Evolutionary conservation across 2,329 filamentous ascomycete species (phyloP).

Genomic region (Monosporascus sp.): DNA sequence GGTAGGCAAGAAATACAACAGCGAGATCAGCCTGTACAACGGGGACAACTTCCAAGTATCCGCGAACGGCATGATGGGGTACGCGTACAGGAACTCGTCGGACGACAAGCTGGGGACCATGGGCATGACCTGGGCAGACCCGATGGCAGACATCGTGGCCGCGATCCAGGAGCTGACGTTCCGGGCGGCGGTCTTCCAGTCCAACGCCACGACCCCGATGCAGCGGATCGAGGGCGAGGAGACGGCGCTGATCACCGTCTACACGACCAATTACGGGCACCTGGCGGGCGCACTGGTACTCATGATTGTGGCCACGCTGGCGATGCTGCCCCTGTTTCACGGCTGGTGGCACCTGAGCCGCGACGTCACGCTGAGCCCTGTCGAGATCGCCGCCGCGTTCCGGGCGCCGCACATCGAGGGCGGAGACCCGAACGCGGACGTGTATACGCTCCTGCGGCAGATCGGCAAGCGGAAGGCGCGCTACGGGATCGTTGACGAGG

Average conservation of each 20-base stretch:
- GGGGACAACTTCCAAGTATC: neutral
- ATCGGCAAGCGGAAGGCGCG: neutral
- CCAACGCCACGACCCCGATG: neutral
- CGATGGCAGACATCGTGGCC: neutral
- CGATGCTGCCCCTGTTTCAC: neutral
- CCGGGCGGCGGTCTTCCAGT: neutral
- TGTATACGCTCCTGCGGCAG: neutral
- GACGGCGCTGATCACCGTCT: neutral
- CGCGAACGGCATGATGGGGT: neutral
- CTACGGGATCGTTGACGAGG: neutral
- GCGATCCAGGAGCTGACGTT: neutral
- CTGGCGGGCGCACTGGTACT: neutral
- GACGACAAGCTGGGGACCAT: neutral
- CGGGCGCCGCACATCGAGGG: neutral
- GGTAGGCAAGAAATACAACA: neutral
- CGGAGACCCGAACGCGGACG: neutral
- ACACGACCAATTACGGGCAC: neutral
- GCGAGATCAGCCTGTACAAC: neutral
- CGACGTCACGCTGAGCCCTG: neutral
- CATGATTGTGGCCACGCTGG: neutral
- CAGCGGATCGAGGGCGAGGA: neutral
- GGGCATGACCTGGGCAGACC: neutral
- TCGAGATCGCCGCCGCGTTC: neutral
- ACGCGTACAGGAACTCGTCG: neutral
- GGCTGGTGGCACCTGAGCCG: neutral